A percentile compares a stretch with the other conserved stretches of the same genome.
Evolutionary conservation across 164 flowering plant genomes (phyloP).

Genomic region (Chimonanthus praecox): DNA sequence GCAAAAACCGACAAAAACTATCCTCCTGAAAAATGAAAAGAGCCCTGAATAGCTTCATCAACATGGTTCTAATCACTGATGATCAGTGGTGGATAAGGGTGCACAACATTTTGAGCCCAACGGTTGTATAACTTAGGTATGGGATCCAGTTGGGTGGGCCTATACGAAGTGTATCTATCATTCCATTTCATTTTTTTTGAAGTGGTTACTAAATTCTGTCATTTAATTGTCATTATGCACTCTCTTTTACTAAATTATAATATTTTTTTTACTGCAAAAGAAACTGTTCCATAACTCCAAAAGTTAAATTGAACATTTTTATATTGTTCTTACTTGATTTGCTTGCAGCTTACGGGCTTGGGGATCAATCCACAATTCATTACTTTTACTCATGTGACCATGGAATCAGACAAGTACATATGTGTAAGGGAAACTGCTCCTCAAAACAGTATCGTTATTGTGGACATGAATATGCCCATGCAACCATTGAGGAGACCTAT

Average conservation of each 20-base stretch:
- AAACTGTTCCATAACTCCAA: neutral
- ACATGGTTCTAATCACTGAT: too few relatives aligned
- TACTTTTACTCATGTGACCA: constrained; percentile 93
- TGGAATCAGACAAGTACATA: constrained; percentile 98
- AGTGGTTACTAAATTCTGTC: neutral
- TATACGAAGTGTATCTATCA: too few relatives aligned
- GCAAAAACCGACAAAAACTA: too few relatives aligned
- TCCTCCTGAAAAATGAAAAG: too few relatives aligned
- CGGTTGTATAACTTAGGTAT: too few relatives aligned
- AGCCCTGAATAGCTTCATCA: too few relatives aligned
- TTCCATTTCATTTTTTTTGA: neutral
- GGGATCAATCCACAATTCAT: constrained; percentile 92
- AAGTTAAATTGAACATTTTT: neutral
- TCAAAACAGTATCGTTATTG: constrained; percentile 89
- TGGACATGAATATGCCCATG: constrained; percentile 97
- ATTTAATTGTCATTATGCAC: neutral
- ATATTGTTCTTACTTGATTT: neutral
- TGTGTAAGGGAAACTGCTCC: constrained; percentile 98
- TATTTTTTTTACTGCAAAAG: neutral
- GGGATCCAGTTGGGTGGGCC: too few relatives aligned
- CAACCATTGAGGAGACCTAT: constrained; percentile 98
- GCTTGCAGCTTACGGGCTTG: constrained; percentile 75
- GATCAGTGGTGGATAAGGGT: too few relatives aligned
- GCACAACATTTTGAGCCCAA: too few relatives aligned
- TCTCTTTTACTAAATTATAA: neutral